Percentiles rank a stretch among this genome's conserved stretches.
These are phyloP conservation scores for Adenanthera pavonina DNA, from an alignment of 306 rosid species.

Conservation along the genomic window DNA sequence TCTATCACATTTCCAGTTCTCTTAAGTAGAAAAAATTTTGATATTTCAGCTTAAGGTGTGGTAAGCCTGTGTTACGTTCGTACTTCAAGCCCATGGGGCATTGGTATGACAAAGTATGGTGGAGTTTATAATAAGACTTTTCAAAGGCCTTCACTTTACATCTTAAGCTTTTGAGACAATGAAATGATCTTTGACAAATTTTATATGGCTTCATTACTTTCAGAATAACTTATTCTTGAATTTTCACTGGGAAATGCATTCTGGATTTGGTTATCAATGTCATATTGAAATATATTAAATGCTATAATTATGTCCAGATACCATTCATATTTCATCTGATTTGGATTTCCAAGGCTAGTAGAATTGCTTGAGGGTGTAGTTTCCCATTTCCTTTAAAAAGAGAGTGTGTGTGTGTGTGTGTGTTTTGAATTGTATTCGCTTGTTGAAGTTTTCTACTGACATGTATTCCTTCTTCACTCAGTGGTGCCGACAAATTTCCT, in stretches of 20 bases:
- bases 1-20: neutral
- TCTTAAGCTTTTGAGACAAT: neutral
- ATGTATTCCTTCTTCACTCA: neutral
- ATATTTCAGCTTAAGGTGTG: neutral
- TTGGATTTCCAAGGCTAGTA: neutral
- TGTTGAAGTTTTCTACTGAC: neutral
- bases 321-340: neutral
- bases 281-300: slow-evolving; percentile 11
- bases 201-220: neutral
- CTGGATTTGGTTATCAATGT: slow-evolving; percentile 8
- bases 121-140: neutral
- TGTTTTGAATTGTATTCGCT: neutral
- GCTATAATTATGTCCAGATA: neutral
- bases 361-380: neutral
- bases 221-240: slow-evolving; percentile 1
- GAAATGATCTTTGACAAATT: neutral
- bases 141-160: neutral
- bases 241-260: slow-evolving; percentile 1
- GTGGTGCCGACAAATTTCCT: neutral
- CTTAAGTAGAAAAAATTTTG: neutral
- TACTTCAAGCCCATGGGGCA: neutral
- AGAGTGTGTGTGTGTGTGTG: neutral
- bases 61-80: neutral
- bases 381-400: neutral
- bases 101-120: neutral